A percentile compares a stretch with the other conserved stretches of the same genome.
Evolutionary conservation across 164 flowering plant genomes (phyloP).

Genomic region (Berberis vulgaris): DNA sequence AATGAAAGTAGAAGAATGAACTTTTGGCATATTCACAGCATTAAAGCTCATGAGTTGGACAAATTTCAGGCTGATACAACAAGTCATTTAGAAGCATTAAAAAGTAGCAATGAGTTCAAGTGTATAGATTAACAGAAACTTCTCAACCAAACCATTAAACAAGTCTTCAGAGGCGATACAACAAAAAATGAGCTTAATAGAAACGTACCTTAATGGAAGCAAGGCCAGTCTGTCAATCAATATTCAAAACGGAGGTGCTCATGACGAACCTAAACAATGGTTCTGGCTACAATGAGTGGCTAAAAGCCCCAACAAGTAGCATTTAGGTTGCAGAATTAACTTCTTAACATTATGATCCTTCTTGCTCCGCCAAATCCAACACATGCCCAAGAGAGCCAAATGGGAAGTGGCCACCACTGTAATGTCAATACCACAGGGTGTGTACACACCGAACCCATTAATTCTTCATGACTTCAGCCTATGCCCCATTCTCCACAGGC

Average conservation of each 20-base stretch:
- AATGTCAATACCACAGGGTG: constrained; percentile 77
- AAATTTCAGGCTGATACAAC: no score
- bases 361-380: constrained; percentile 61
- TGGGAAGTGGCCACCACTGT: constrained; percentile 60
- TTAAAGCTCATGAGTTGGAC: no score
- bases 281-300: constrained; percentile 60
- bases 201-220: constrained; percentile 82
- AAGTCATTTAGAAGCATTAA: no score
- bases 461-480: constrained; percentile 60
- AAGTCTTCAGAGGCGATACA: no score
- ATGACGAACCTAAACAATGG: constrained; percentile 76
- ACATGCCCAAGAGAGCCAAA: constrained; percentile 60
- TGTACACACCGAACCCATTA: constrained; percentile 84
- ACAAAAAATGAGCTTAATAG: background rate
- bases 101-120: no score
- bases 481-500: constrained; percentile 71
- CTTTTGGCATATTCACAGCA: no score
- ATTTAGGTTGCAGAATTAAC: constrained; percentile 59
- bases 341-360: constrained; percentile 47
- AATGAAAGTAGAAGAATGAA: no score
- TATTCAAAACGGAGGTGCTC: constrained; percentile 65
- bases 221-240: constrained; percentile 57
- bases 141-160: no score
- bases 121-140: no score
- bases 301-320: constrained; percentile 49